Base-by-base conservation (phyloP, 2,329 filamentous ascomycete genomes). In the Pestalotiopsis sp. region DNA sequence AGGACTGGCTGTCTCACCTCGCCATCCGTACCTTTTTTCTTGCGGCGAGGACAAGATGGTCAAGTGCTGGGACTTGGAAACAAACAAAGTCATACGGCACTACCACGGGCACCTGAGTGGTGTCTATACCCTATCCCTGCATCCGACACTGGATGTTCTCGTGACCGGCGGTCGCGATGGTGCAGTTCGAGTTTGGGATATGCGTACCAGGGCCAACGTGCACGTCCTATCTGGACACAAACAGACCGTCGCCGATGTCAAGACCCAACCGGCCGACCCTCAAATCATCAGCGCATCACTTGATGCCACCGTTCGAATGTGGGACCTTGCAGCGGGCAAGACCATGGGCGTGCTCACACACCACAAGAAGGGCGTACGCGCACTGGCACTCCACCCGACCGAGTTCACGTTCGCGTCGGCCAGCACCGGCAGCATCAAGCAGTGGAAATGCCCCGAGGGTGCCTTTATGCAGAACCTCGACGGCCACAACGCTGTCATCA, bases 21-120 rank as follows among this genome's bases (percentile, higher is more conserved):
- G 96, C 61, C 96, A 99, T 82, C 97, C 96, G 0, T 99, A 99
- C 78, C 87, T 99, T 11, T 99, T 99, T 81, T 97, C 94, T 12
- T 99, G 96, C 77, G 97, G 94, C 69, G 96, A 99, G 81, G 96
- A 99, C 80, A 99, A 99, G 85, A 98, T 98, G 95, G 96, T 99
- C 71, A 99, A 99, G 82, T 99, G 96, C 83, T 99, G 96, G 96
- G 96, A 99, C 83, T 84, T 99, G 73, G 96, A 99, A 81, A 98
- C 95, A n/a, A 99, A 99, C 84, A 98, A 98, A 81, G 96, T 99
- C 70, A 98, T 98, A 77, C 90, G 95, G 52, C 94, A 98, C 81
- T 99, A 98, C 80, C 96, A 99, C 79, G 97, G 97, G 20, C 96
- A 99, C 82, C 84, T 99, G 25, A 97, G 93, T 75, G 96, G 96